Evolutionary conservation across 768 basidiomycete species (phyloP).

Genomic region (Tulasnella sp.): DNA sequence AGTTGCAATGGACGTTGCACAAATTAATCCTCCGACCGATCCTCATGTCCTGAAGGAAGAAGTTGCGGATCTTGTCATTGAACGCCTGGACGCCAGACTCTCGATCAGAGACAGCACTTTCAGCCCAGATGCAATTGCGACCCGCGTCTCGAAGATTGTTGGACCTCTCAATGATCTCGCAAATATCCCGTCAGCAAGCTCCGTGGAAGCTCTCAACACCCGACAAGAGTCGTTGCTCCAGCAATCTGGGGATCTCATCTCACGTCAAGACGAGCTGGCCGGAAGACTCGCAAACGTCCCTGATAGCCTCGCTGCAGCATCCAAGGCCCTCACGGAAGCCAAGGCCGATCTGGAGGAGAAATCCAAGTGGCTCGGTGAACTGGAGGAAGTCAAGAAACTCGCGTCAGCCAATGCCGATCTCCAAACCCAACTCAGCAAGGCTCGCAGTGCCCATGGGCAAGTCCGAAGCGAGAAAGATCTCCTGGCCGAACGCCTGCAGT

Average conservation of each 20-base stretch:
- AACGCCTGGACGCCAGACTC: slow-evolving; percentile 72
- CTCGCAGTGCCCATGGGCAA: slow-evolving; percentile 68
- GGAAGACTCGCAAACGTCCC: slow-evolving; percentile 44
- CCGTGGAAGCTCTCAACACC: slow-evolving; percentile 1
- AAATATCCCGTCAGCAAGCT: slow-evolving; percentile 7
- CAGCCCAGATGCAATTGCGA: slow-evolving; percentile 20
- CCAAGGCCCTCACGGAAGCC: slow-evolving; percentile 40
- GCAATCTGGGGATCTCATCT: slow-evolving; percentile 30
- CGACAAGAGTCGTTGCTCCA: slow-evolving; percentile 15
- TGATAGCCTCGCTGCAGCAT: slow-evolving; percentile 38
- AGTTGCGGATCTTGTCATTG: slow-evolving; percentile 80
- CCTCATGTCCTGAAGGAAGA: slow-evolving; percentile 84
- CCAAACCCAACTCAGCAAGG: slow-evolving; percentile 66
- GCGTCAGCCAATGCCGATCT: slow-evolving; percentile 51
- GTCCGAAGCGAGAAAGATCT: slow-evolving; percentile 76
- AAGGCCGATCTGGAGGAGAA: slow-evolving; percentile 57
- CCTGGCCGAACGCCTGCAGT: slow-evolving; percentile 51
- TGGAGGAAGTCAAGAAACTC: slow-evolving; percentile 60
- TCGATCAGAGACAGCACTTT: slow-evolving; percentile 58
- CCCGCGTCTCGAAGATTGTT: slow-evolving; percentile 49
- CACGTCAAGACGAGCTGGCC: slow-evolving; percentile 42
- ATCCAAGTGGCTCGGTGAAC: slow-evolving; percentile 51
- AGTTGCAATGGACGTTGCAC: slow-evolving; percentile 60
- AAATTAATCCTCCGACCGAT: slow-evolving; percentile 66
- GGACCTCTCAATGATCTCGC: slow-evolving; percentile 34